phyloP scores from a whole-genome alignment of 2,329 filamentous ascomycete species.

The Xylaria sp. region DNA sequence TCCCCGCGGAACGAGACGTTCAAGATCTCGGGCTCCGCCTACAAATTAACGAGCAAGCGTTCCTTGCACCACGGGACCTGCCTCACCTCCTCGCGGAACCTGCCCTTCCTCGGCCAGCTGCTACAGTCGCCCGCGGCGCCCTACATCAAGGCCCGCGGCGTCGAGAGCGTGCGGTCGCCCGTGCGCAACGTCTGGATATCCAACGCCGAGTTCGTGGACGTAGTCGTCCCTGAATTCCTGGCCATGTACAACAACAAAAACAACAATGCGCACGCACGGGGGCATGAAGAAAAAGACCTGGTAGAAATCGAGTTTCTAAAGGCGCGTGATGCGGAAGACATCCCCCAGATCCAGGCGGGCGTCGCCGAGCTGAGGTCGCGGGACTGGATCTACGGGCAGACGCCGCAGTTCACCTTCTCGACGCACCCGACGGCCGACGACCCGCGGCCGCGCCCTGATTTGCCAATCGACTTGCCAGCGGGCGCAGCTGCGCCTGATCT shows the following conservation, averaged over 20 bases:
- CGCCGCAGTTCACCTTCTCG: slow-evolving; percentile 82
- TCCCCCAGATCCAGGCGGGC: slow-evolving; percentile 69
- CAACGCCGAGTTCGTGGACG: slow-evolving; percentile 58
- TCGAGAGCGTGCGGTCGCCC: slow-evolving; percentile 88
- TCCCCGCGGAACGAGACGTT: slow-evolving; percentile 50
- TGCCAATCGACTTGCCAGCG: slow-evolving; percentile 55
- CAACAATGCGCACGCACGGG: background rate
- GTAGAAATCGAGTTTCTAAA: slow-evolving; percentile 57
- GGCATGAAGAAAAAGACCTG: too few species aligned
- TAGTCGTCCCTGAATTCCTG: slow-evolving; percentile 73
- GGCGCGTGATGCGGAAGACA: slow-evolving; percentile 58
- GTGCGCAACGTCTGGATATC: slow-evolving; percentile 80
- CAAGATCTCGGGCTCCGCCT: slow-evolving; percentile 94
- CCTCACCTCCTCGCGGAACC: slow-evolving; percentile 79
- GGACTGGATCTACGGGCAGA: slow-evolving; percentile 86
- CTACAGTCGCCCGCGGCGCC: slow-evolving; percentile 81
- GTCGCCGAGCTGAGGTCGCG: slow-evolving; percentile 70
- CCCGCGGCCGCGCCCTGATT: slow-evolving; percentile 63
- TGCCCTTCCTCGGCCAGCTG: slow-evolving; percentile 74
- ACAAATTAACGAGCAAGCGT: slow-evolving; percentile 85
- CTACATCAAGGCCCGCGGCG: slow-evolving; percentile 83
- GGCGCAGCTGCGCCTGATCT: slow-evolving; percentile 22
- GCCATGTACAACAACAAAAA: slow-evolving; percentile 67
- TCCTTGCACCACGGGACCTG: slow-evolving; percentile 95
- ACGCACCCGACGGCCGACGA: slow-evolving; percentile 69